Base-by-base conservation (phyloP, 352 stramenopile genomes). In the Pythium aquatile region DNA sequence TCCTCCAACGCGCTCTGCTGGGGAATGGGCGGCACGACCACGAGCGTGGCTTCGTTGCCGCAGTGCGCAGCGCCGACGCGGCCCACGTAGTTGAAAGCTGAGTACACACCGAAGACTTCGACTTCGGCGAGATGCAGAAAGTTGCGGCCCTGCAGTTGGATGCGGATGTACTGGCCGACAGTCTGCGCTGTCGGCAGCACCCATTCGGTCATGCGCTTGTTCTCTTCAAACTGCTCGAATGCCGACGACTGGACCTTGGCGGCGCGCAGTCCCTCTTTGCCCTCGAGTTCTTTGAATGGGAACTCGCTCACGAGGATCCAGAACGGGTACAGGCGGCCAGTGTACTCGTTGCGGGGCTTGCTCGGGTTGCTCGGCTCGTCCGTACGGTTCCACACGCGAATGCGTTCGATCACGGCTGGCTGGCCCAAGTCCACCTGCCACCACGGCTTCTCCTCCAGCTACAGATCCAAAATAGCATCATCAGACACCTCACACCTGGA, bases 241-340 rank as follows among this genome's bases (percentile, higher is more conserved):
- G 83, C 90, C 14, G 77, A 78, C 7, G 86, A 87, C 65, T 90
- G 86, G 13, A 86, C 73, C 55, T 98, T 90, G 32, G 83, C 85
- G 11, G 93, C 82, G 44, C 86, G 80, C n/a, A 98, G 68, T 11
- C 85, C 87, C 70, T 92, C 83, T 37, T 90, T 88, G 52, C 89
- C 89, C 28, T 90, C 66, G 33, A 87, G 60, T 33, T 93, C 76
- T 37, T 83, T 78, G 71, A 98, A 98, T 10, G 90, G 79, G 39
- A 89, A 82, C 58, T 96, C 83, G 30, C 91, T 97, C 16, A 97
- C 82, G 63, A 98, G 88, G 63, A 98, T 85, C 91, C 92, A 98
- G 64, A 85, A 97, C 11, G 94, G 94, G 57, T 97, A 97, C 26
- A 98, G 55, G 0, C 91, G 78, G 48, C 56, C 65, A 2, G 79